Base-by-base conservation (phyloP, 2,329 filamentous ascomycete species). In the Pseudopyricularia cyperi region DNA sequence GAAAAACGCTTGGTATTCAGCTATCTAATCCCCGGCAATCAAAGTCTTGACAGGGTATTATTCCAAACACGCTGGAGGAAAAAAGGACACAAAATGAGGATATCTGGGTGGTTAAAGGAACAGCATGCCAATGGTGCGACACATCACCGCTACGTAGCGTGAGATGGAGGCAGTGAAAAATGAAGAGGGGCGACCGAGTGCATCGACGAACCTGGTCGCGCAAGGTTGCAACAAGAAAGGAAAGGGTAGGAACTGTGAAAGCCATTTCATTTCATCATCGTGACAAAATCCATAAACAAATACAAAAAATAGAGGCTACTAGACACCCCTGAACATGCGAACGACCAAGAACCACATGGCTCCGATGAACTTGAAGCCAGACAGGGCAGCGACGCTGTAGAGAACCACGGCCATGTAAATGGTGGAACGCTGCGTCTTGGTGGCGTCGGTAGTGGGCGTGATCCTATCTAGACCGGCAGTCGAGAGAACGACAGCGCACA, bases 341-440 rank as follows among this genome's bases (percentile, higher is more conserved):
- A 91, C 84, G 59, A 97, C 76, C 73, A 98, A 77, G 71, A 96
- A 96, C 88, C 89, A 95, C 68, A 88, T 75, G 0, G 87, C 87
- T 3, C 90, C 90, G 24, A 90, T 69, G 60, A 96, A 95, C 65
- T 91, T 87, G 68, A 96, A 91, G 2, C 82, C 79, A 24, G 86
- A 89, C 52, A 96, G 67, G 2, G 73, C 89, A 1, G 89, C 90
- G 39, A 96, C 90, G 65, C 83, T 89, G 83, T 90, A 96, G 56
- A 96, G 68, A 15, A 96, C 83, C 44, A 95, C 83, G 3, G 79
- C 80, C 76, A 96, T 84, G 70, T 96, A 96, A 52, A 94, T 83
- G 50, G 83, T 85, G 19, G 85, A 82, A 12, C 86, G 79, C 14
- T 75, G 63, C 50, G 72, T 65, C 59, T 73, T 68, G 48, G 69